Conservation (phyloP, 73 alveolate genomes). For the Tetrahymena malaccensis region DNA sequence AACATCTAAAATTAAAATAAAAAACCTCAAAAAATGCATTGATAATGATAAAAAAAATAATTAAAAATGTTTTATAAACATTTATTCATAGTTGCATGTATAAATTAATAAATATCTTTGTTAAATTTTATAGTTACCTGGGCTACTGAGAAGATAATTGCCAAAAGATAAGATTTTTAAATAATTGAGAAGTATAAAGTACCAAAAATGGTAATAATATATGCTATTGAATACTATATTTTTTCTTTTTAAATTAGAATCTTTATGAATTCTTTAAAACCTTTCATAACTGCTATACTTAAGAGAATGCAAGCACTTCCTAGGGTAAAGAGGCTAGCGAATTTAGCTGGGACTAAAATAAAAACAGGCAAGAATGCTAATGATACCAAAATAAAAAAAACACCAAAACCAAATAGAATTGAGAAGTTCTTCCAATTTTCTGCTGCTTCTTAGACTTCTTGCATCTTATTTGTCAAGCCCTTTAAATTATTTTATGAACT, state of each 20-base stretch:
- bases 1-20: background rate
- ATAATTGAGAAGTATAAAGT: constrained; percentile 10
- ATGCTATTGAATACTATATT: background rate
- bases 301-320: constrained; percentile 21
- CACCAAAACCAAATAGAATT: constrained; percentile 19
- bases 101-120: too few species aligned
- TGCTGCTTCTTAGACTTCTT: constrained; percentile 38
- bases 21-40: too few species aligned
- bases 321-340: constrained; percentile 21
- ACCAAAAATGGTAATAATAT: constrained; percentile 3
- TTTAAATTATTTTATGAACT: background rate
- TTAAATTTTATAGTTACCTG: background rate
- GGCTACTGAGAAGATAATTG: background rate
- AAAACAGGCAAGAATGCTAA: constrained; percentile 29
- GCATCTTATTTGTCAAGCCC: background rate
- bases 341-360: constrained; percentile 32
- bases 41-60: background rate
- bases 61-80: background rate
- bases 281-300: constrained; percentile 8
- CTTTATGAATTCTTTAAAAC: constrained; percentile 10
- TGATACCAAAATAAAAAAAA: background rate
- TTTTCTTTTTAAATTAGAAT: constrained; percentile 14
- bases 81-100: background rate
- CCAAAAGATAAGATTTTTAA: constrained; percentile 3
- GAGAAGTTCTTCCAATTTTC: constrained; percentile 28